Base-by-base conservation (phyloP, 139 green algal genomes). In the Pleodorina starrii region DNA sequence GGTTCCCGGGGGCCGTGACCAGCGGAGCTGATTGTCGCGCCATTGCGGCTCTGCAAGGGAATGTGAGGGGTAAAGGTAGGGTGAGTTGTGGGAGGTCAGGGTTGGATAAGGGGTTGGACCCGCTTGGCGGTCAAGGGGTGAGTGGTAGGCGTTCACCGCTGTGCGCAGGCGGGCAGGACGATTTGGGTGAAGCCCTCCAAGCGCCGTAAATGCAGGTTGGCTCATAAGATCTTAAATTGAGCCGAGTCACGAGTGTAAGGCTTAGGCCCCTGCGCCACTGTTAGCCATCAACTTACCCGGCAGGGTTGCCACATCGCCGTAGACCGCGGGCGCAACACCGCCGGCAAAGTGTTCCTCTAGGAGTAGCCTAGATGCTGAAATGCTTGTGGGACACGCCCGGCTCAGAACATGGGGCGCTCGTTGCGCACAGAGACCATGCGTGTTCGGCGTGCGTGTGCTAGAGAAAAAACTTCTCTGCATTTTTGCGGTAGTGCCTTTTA, bases 21-120 rank as follows among this genome's bases (percentile, higher is more conserved):
- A 88, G 23, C 35, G 68, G 23, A 88, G 68, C 69, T 78, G 60
- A 29, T 87, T 87, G 0, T 87, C 43, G 12, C 29, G 32, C 81
- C 81, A 87, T 29, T 78, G 40, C 5, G 81, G 29, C 81, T 87
- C 81, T 87, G 57, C 54, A 9, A 66, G 54, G 17, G 14, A 60
- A 60, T 60, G 51, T 60, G 51, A 17, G n/a, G n/a, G n/a, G n/a
- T n/a, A n/a, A n/a, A n/a, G n/a, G n/a, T n/a, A n/a, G n/a, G n/a
- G n/a, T n/a, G 51, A 60, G 17, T 60, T 14, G 14, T 14, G 51
- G 54, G 6, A 66, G 3, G 29, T 66, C 29, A 66, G 54, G 14
- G 54, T 66, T 66, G 5, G 54, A 12, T 25, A 25, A 66, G 54
- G 25, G 7, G n/a, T n/a, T n/a, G n/a, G n/a, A n/a, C n/a, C n/a